Conservation (phyloP, 257 asterid genomes). For the Solanum medicagineum region DNA sequence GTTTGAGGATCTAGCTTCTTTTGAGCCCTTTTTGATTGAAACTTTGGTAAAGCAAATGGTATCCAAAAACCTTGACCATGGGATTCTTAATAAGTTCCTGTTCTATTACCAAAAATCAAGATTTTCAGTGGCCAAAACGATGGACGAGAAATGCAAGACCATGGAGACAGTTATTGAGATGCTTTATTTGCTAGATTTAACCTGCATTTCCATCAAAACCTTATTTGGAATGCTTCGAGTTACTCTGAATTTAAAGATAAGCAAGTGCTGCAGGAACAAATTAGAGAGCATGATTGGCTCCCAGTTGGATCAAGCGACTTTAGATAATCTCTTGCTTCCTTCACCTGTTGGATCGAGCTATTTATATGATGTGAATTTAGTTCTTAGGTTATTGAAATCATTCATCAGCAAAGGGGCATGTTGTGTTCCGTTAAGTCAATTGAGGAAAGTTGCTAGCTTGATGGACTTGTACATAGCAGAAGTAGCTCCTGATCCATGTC, state of each 20-base stretch:
- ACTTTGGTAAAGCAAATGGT: constrained; percentile 35
- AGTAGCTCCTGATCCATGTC: constrained; percentile 74
- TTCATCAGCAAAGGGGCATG: constrained; percentile 52
- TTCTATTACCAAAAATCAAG: constrained; percentile 62
- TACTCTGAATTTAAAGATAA: constrained; percentile 21
- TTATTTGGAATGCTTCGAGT: constrained; percentile 52
- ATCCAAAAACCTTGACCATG: constrained; percentile 37
- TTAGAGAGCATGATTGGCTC: constrained; percentile 67
- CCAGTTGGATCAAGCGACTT: constrained; percentile 44
- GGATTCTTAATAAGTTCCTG: constrained; percentile 45
- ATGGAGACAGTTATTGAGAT: constrained; percentile 40
- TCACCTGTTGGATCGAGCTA: constrained; percentile 38
- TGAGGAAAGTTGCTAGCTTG: constrained; percentile 44
- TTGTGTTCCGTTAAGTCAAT: constrained; percentile 47
- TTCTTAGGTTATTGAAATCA: constrained; percentile 44
- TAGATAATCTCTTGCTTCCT: constrained; percentile 64
- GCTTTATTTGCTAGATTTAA: constrained; percentile 44
- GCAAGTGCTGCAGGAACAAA: constrained; percentile 26
- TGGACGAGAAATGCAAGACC: constrained; percentile 26
- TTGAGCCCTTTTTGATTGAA: constrained; percentile 14
- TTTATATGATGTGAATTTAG: constrained; percentile 61
- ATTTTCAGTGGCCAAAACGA: constrained; percentile 10
- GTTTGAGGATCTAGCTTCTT: constrained; percentile 57
- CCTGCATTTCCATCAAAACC: constrained; percentile 43
- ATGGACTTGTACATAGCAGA: constrained; percentile 64